Evolutionary conservation across 805 yeast species (phyloP), one percentile per base, ranked within the genome.

Genomic region (Candida odintsovae): DNA sequence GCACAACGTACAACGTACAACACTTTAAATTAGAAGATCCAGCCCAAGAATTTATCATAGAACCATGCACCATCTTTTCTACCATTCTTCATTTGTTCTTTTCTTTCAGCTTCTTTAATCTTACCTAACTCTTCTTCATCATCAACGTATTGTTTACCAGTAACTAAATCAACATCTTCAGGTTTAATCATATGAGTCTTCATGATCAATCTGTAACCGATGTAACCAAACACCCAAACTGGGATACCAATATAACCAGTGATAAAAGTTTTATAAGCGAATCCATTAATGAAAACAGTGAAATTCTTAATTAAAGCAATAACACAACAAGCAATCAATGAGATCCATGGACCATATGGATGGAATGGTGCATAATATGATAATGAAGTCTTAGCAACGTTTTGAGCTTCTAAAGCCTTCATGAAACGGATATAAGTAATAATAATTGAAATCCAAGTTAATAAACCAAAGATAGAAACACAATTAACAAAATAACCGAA

Each of bases 231-330:
- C 18, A 86, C 79, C 38, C 81, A 61, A 20, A 80, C 83, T 7
- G 89, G 75, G 47, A 82, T 68, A 66, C 87, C 86, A 57, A 86
- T 82, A 67, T 86, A 86, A 41, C 90, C 90, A 36, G 92, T 83
- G 58, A 86, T 82, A 60, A 86, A 86, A 19, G 72, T 71, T 64
- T 78, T 77, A 67, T 81, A 82, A 51, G 76, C 75, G 62, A 85
- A 82, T n/a, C 63, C 66, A 43, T 80, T 80, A 55, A 86, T 69
- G 69, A 86, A 86, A 3, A 80, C 90, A 1, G 88, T 80, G 64
- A 83, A 84, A 55, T 83, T 83, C 67, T 86, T 86, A 61, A 82
- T 77, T 42, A 86, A 56, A 12, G 83, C 73, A 50, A 86, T 70
- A 44, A 85, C 44, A 42, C 66, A 47, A 63, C 87, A 80, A 53